Percentiles rank a stretch among this genome's conserved stretches.
Evolutionary conservation across 495 filamentous ascomycete species (phyloP).

Genomic region (Annulohypoxylon moriforme): DNA sequence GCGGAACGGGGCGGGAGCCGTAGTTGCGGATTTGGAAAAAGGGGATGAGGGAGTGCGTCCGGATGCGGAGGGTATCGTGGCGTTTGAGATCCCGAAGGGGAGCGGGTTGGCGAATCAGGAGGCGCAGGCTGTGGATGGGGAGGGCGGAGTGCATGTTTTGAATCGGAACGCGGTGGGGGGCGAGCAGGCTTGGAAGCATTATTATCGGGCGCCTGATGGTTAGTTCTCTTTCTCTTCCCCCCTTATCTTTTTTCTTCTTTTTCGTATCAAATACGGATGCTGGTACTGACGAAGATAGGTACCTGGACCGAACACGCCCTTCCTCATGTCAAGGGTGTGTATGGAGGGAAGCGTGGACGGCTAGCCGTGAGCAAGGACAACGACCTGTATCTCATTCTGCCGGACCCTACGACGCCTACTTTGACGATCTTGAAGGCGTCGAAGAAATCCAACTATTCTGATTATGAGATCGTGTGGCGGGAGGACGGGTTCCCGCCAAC

Average conservation of each 20-base stretch:
- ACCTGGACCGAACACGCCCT: conserved; percentile 47
- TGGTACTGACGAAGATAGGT: conserved; percentile 31
- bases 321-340: conserved; percentile 41
- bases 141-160: conserved; percentile 60
- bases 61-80: conserved; percentile 50
- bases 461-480: conserved; percentile 51
- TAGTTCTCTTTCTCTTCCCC: conserved; percentile 21
- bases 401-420: conserved; percentile 37
- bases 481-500: conserved; percentile 45
- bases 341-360: conserved; percentile 51
- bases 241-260: background rate
- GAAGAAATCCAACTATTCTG: conserved; percentile 39
- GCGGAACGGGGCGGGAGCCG: conserved; percentile 48
- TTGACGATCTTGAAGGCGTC: conserved; percentile 51
- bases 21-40: conserved; percentile 50
- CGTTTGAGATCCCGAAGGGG: conserved; percentile 54
- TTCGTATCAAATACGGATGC: background rate
- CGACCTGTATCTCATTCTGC: conserved; percentile 54
- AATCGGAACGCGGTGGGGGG: conserved; percentile 55
- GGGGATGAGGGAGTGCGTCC: conserved; percentile 53
- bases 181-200: conserved; percentile 58
- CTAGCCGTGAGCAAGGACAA: conserved; percentile 50
- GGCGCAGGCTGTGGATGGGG: conserved; percentile 57
- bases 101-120: conserved; percentile 62
- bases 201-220: conserved; percentile 54